Conservation (phyloP, 2,329 filamentous ascomycete genomes). For the Coniella lustricola region DNA sequence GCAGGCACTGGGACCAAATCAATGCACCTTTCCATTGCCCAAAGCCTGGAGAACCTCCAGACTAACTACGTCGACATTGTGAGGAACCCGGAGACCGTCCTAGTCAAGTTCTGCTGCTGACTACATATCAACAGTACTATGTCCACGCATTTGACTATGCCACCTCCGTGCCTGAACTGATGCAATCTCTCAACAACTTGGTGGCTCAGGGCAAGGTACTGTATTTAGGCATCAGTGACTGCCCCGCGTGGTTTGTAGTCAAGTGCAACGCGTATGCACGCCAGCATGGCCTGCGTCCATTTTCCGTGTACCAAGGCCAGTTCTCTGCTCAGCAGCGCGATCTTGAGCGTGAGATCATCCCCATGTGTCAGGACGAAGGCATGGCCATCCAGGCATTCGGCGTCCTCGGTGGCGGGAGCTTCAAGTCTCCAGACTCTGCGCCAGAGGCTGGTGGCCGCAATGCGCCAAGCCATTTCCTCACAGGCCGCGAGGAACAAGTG, state of each 20-base stretch:
- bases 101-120: not conserved
- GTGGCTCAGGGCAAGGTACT: conserved; percentile 48
- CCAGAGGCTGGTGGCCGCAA: conserved; percentile 31
- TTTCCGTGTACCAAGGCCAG: conserved; percentile 57
- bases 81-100: conserved; percentile 16
- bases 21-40: conserved; percentile 46
- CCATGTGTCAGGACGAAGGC: conserved; percentile 56
- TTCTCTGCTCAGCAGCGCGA: conserved; percentile 56
- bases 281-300: conserved; percentile 50
- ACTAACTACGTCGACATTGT: conserved; percentile 64
- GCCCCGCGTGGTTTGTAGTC: conserved; percentile 61
- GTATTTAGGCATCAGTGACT: conserved; percentile 56
- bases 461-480: conserved; percentile 15
- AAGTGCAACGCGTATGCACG: conserved; percentile 36
- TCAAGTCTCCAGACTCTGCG: conserved; percentile 28
- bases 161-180: conserved; percentile 48
- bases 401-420: conserved; percentile 36
- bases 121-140: conserved; percentile 28
- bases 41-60: conserved; percentile 53
- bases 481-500: conserved; percentile 46
- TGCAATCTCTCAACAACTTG: conserved; percentile 50
- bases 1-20: conserved; percentile 57
- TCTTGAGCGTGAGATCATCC: conserved; percentile 62
- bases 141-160: conserved; percentile 53
- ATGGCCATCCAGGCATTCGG: conserved; percentile 36